Evolutionary conservation across 768 basidiomycete genomes (phyloP).

Genomic region (Collybia sp.): DNA sequence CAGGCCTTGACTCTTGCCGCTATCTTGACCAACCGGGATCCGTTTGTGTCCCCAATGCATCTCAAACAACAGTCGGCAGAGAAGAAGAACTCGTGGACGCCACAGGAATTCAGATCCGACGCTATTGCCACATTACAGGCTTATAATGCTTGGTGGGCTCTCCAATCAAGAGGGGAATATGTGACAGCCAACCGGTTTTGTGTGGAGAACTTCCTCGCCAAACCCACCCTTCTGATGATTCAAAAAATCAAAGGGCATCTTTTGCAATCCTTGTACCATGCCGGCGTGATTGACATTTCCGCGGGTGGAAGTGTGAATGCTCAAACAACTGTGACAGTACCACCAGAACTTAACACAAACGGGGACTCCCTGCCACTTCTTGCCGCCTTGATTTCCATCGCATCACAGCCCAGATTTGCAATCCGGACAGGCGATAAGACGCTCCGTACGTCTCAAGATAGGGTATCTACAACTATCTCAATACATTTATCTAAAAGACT

Average conservation of each 20-base stretch:
- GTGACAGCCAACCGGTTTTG: conserved; percentile 70
- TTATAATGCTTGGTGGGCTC: conserved; percentile 75
- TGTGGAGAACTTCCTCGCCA: conserved; percentile 82
- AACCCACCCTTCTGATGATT: conserved; percentile 78
- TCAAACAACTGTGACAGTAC: conserved; percentile 39
- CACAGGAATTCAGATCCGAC: conserved; percentile 80
- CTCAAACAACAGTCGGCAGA: conserved; percentile 66
- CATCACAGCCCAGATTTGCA: conserved; percentile 88
- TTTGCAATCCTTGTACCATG: conserved; percentile 68
- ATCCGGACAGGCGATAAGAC: conserved; percentile 64
- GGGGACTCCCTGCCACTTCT: conserved; percentile 72
- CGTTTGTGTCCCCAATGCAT: conserved; percentile 81
- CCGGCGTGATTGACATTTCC: conserved; percentile 80
- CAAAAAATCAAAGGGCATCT: conserved; percentile 78
- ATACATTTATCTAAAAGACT: conserved; percentile 2
- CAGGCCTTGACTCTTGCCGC: conserved; percentile 88
- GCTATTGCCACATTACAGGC: conserved; percentile 74
- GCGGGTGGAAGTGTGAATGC: conserved; percentile 51
- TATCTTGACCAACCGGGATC: conserved; percentile 84
- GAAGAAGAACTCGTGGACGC: conserved; percentile 76
- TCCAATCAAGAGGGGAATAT: conserved; percentile 66
- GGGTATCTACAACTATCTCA: conserved; percentile 41
- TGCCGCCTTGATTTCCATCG: conserved; percentile 79
- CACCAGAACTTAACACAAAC: conserved; percentile 66
- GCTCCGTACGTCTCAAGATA: conserved; percentile 76